A percentile compares a stretch with the other conserved stretches of the same genome.
Conservation (phyloP, 2,329 filamentous ascomycete genomes). For the Penicillium sp. region DNA sequence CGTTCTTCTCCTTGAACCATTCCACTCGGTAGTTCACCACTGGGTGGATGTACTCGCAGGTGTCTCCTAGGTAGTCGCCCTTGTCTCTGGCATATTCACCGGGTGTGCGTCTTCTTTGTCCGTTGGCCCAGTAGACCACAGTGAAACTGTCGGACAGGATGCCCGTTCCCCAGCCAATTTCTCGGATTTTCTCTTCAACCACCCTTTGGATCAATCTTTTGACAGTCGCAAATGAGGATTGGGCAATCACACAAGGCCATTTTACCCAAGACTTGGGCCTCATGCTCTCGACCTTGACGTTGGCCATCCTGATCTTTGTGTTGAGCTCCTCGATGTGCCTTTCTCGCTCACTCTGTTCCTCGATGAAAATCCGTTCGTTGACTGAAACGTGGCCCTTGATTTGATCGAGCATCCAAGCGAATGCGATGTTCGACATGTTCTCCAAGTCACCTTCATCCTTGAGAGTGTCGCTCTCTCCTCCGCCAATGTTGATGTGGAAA, state of each 20-base stretch:
- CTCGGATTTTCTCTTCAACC: background rate
- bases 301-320: background rate
- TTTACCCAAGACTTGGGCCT: background rate
- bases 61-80: slow-evolving; percentile 13
- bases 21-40: slow-evolving; percentile 21
- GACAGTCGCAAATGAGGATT: background rate
- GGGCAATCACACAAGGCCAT: slow-evolving; percentile 2
- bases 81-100: slow-evolving; percentile 13
- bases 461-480: slow-evolving; percentile 42
- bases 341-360: slow-evolving; percentile 12
- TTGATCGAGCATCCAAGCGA: slow-evolving; percentile 27
- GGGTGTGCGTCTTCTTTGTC: slow-evolving; percentile 16
- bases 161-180: slow-evolving; percentile 19
- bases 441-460: slow-evolving; percentile 25
- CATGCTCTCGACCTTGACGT: background rate
- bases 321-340: slow-evolving; percentile 7
- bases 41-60: slow-evolving; percentile 21
- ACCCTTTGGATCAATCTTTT: background rate
- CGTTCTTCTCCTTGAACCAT: slow-evolving; percentile 6
- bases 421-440: slow-evolving; percentile 26
- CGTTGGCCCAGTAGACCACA: slow-evolving; percentile 18
- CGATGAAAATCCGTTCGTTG: slow-evolving; percentile 8
- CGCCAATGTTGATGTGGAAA: slow-evolving; percentile 55
- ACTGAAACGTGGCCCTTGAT: slow-evolving; percentile 19
- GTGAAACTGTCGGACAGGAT: slow-evolving; percentile 17